A percentile compares a stretch with the other conserved stretches of the same genome.
phyloP scores from a whole-genome alignment of 2,329 filamentous ascomycete species.

The Didymella exigua region DNA sequence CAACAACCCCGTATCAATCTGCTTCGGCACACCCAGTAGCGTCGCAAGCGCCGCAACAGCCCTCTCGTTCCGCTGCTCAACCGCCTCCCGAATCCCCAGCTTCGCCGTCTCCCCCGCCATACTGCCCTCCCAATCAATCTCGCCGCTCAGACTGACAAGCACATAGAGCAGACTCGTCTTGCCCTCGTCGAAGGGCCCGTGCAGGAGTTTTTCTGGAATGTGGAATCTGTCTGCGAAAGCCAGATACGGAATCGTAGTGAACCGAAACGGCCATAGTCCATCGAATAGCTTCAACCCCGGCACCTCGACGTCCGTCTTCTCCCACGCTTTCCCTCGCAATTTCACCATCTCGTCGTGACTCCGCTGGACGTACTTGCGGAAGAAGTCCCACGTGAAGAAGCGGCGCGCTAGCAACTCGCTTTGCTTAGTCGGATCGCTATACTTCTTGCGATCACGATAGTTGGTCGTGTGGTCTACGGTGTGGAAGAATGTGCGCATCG shows the following conservation, averaged over 20 bases:
- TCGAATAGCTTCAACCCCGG: constrained; percentile 33
- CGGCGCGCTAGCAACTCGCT: constrained; percentile 38
- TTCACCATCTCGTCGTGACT: constrained; percentile 38
- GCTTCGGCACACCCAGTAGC: constrained; percentile 37
- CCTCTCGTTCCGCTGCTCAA: constrained; percentile 34
- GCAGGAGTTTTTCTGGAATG: constrained; percentile 46
- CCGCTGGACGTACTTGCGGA: constrained; percentile 39
- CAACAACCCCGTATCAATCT: constrained; percentile 37
- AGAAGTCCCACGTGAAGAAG: constrained; percentile 48
- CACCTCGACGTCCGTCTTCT: constrained; percentile 32
- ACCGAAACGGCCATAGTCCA: constrained; percentile 39
- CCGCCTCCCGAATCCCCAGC: constrained; percentile 37
- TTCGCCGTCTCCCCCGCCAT: constrained; percentile 45
- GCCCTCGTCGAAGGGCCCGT: constrained; percentile 40
- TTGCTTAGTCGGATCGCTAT: constrained; percentile 31
- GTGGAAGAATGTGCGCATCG: constrained; percentile 42
- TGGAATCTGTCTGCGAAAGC: constrained; percentile 39
- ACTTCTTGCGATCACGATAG: constrained; percentile 27
- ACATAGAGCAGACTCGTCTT: constrained; percentile 43
- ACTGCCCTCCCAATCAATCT: constrained; percentile 44
- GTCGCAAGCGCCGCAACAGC: constrained; percentile 44
- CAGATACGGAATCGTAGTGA: constrained; percentile 40
- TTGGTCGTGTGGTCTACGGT: constrained; percentile 41
- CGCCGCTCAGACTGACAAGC: constrained; percentile 40
- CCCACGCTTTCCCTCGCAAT: constrained; percentile 40